Evolutionary conservation across 768 basidiomycete species (phyloP), one percentile per base, ranked within the genome.

Genomic region (Mycena metata): DNA sequence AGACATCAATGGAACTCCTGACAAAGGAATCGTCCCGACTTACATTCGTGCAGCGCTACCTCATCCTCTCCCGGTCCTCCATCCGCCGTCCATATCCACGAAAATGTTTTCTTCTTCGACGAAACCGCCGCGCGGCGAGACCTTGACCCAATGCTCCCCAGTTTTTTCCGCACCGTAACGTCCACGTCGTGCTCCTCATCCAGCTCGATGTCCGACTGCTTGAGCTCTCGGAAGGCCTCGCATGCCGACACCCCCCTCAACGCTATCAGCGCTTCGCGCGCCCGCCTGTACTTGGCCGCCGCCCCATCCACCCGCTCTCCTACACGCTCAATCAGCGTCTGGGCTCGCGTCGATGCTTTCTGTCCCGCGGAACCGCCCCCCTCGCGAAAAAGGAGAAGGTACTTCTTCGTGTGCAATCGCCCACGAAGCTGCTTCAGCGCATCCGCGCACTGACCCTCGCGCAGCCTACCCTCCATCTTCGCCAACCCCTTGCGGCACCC

Each of bases 61-160:
- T 67, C 59, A n/a, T 65, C 52, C n/a, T 70, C 64, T n/a, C 41
- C 58, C 10, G 50, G 42, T 8, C 55, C 41, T 16, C 61, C 56
- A 0, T 43, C 49, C 8, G 5, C 33, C 5, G 52, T 66, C 69
- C 69, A 70, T 9, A 70, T 70, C 69, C 69, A 70, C 1, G 65
- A 66, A 4, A 70, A 13, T 4, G 5, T 17, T 47, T 50, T 42
- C 3, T 56, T 36, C 43, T 19, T 60, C 21, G 59, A 60, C 26
- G 57, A 52, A n/a, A 35, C 7, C n/a, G 56, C 56, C 10, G 49
- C 33, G 23, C 21, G n/a, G 21, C 33, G 6, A 47, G 17, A 21
- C 21, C 10, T n/a, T 19, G 23, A 41, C 24, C 68, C 62, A 4
- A 54, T 39, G n/a, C 19, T n/a, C 19, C 51, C 62, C 46, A 65